These are phyloP conservation scores for Globisporangium middletonii DNA, from an alignment of 352 stramenopile species.

Conservation along the genomic window DNA sequence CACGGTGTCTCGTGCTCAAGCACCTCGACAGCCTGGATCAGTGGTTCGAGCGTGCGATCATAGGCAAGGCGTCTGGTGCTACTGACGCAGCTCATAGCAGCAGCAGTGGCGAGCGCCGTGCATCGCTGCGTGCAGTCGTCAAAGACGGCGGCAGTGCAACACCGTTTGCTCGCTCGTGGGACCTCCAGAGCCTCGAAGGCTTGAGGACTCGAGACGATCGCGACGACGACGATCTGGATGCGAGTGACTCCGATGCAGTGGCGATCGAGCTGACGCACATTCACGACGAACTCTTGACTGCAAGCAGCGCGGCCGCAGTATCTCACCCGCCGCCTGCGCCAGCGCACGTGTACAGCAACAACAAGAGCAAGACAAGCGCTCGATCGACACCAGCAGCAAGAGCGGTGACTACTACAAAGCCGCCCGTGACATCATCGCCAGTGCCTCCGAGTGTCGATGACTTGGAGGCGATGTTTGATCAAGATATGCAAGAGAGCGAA, in stretches of 20 bases:
- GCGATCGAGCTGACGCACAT: no score
- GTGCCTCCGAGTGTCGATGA: neutral
- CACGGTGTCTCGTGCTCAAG: slow-evolving; percentile 23
- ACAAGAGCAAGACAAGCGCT: no score
- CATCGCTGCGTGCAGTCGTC: slow-evolving; percentile 2
- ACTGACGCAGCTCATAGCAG: neutral
- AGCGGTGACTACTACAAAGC: no score
- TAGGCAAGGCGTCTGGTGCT: slow-evolving; percentile 9
- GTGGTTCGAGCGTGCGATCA: slow-evolving; percentile 48
- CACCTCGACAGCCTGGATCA: slow-evolving; percentile 40
- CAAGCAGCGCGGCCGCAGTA: no score
- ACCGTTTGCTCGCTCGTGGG: no score
- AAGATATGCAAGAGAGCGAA: neutral
- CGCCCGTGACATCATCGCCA: no score
- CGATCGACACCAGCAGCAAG: no score
- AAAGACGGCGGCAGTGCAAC: neutral
- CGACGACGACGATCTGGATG: neutral
- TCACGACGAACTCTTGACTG: no score
- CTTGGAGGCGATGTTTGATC: slow-evolving; percentile 9
- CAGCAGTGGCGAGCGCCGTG: neutral
- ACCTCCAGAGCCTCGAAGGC: neutral
- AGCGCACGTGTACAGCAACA: no score
- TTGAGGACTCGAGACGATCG: no score
- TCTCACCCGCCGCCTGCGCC: no score
- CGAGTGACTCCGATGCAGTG: no score